Evolutionary conservation across 768 basidiomycete species (phyloP).

Genomic region (Russula vinacea): DNA sequence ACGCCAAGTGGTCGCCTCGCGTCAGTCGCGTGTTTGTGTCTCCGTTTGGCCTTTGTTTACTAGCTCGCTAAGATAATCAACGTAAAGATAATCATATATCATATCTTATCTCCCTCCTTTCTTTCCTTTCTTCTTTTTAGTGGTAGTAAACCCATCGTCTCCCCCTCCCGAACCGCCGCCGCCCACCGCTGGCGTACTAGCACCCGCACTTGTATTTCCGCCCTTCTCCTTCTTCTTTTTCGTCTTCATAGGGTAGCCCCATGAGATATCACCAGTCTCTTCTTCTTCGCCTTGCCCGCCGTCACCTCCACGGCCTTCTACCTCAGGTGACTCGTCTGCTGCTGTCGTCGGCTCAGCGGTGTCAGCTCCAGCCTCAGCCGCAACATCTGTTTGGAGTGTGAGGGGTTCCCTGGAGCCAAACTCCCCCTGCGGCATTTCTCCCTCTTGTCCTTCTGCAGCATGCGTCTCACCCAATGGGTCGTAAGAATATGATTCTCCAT

Average conservation of each 20-base stretch:
- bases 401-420: not conserved
- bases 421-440: not conserved
- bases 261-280: slow-evolving; percentile 2
- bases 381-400: slow-evolving; percentile 13
- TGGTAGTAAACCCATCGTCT: slow-evolving; percentile 5
- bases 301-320: slow-evolving; percentile 13
- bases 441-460: not conserved
- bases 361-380: not conserved
- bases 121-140: slow-evolving; percentile 2
- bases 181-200: not conserved
- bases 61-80: not conserved
- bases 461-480: not conserved
- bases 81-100: not conserved
- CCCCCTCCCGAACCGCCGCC: not conserved
- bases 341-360: slow-evolving; percentile 9
- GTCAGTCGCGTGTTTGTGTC: slow-evolving; percentile 24
- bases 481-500: not conserved
- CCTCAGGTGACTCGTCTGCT: slow-evolving; percentile 19
- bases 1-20: slow-evolving; percentile 6
- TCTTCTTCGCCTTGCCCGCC: slow-evolving; percentile 9
- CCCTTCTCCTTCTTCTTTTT: slow-evolving; percentile 27
- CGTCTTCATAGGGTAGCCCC: not conserved
- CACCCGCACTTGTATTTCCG: not conserved
- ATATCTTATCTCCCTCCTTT: not conserved
- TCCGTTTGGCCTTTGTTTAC: slow-evolving; percentile 16